Base-by-base conservation (phyloP, 2,329 filamentous ascomycete genomes). In the Aspergillus novofumigatus region DNA sequence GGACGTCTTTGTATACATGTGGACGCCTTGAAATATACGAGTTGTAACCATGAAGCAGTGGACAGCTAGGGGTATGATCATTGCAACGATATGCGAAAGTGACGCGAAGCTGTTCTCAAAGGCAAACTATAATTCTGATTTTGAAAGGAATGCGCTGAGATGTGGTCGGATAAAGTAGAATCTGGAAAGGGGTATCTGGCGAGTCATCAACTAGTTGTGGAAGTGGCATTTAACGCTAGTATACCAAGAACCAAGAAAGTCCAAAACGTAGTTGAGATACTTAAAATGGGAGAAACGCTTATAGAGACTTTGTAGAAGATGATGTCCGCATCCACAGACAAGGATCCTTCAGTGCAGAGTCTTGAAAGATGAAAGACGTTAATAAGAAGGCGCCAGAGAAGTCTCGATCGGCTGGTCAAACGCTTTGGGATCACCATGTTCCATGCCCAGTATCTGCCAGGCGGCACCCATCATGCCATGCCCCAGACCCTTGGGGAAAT, bases 381-480 rank as follows among this genome's bases (percentile, higher is more conserved):
- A 49, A 44, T 35, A 49, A 14, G 55, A 52, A 11, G 58, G 55
- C 23, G 49, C 58, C 42, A 65, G 51, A 17, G 44, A 51, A n/a
- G 61, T 59, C 29, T 63, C 62, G 6, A 59, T 52, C 44, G 53
- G 60, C 54, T 26, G 60, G 7, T 62, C 61, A 5, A 51, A 55
- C 38, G 53, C 52, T 56, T 72, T 71, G 50, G 62, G 63, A 49
- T 62, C 56, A 53, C 69, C 65, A 45, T 71, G 68, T 54, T 76
- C 70, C 67, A 76, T 75, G 26, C 69, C 74, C 4, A 77, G 62
- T 42, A 77, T 74, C 56, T 72, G 67, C 74, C 74, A 77, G 28
- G 74, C 72, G 4, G 67, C 67, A 25, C 73, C 73, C 71, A 77
- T 76, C 68, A 76, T 70, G 5, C 73, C 74, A 60, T 74, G 72